Evolutionary conservation across 2,329 filamentous ascomycete species (phyloP).

Genomic region (Cladophialophora bantiana): DNA sequence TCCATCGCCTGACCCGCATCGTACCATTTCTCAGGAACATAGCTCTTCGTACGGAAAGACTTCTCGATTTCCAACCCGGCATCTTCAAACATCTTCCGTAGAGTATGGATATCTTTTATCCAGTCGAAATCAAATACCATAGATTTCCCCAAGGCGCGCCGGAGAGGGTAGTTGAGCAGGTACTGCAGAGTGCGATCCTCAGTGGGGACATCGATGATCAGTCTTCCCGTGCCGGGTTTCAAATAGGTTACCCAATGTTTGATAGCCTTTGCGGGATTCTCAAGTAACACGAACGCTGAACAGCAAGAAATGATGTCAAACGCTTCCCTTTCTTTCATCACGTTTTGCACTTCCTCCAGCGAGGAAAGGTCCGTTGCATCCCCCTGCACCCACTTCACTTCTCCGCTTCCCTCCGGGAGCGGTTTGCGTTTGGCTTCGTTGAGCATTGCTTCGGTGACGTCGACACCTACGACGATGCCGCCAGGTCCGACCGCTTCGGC

Average conservation of each 20-base stretch:
- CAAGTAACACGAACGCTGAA: conserved; percentile 30
- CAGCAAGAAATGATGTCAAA: conserved; percentile 33
- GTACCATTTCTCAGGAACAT: conserved; percentile 25
- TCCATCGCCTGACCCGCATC: conserved; percentile 14
- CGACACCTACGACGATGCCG: conserved; percentile 51
- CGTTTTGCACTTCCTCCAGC: conserved; percentile 19
- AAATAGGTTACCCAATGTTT: conserved; percentile 26
- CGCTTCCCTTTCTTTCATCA: conserved; percentile 7
- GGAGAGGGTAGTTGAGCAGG: conserved; percentile 21
- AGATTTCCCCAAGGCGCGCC: conserved; percentile 17
- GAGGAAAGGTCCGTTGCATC: conserved; percentile 21
- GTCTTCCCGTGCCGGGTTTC: conserved; percentile 24
- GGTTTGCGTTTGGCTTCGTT: conserved; percentile 42
- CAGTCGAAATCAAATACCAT: conserved; percentile 20
- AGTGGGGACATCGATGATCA: conserved; percentile 35
- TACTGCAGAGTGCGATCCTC: conserved; percentile 28
- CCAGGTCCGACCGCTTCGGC: conserved; percentile 48
- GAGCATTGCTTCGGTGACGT: conserved; percentile 53
- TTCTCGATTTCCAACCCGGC: conserved; percentile 26
- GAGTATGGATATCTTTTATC: conserved; percentile 20
- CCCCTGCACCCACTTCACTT: conserved; percentile 20
- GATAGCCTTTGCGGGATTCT: conserved; percentile 20
- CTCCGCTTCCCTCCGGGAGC: not conserved
- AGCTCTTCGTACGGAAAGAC: conserved; percentile 27
- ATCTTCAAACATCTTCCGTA: conserved; percentile 26